phyloP scores from a whole-genome alignment of 805 yeast genomes.

The Sugiyamaella smithiae region DNA sequence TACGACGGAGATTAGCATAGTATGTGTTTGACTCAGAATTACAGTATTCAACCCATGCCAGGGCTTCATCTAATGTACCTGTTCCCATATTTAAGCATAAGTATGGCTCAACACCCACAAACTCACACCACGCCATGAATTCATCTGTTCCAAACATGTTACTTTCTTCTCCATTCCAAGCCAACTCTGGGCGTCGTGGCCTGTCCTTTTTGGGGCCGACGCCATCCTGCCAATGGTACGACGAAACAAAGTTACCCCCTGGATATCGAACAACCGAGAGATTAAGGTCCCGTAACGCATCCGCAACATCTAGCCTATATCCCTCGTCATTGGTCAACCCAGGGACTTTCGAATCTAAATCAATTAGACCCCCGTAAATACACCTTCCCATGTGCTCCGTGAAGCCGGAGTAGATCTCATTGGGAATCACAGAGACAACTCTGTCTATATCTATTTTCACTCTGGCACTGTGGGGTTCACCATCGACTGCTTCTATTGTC shows the following conservation, averaged over 20 bases:
- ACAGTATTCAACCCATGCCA: constrained; percentile 38
- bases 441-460: constrained; percentile 33
- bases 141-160: constrained; percentile 38
- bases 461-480: not conserved
- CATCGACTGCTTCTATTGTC: too few species aligned
- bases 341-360: constrained; percentile 25
- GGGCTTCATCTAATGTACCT: constrained; percentile 38
- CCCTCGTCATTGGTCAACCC: constrained; percentile 30
- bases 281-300: constrained; percentile 34
- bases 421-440: constrained; percentile 29
- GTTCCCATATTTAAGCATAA: constrained; percentile 39
- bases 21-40: constrained; percentile 35
- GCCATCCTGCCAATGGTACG: constrained; percentile 38
- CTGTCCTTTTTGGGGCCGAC: constrained; percentile 35
- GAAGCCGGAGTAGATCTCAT: constrained; percentile 36
- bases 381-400: constrained; percentile 40
- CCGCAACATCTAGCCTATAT: constrained; percentile 32
- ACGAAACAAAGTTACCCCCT: constrained; percentile 38
- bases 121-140: constrained; percentile 37
- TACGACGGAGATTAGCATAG: constrained; percentile 36
- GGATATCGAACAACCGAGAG: constrained; percentile 40
- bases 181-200: constrained; percentile 37
- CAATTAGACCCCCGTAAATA: constrained; percentile 39
- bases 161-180: constrained; percentile 37
- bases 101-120: constrained; percentile 35